Conservation (phyloP, 1,284 basidiomycete genomes). For the Cutaneotrichosporon sp. region DNA sequence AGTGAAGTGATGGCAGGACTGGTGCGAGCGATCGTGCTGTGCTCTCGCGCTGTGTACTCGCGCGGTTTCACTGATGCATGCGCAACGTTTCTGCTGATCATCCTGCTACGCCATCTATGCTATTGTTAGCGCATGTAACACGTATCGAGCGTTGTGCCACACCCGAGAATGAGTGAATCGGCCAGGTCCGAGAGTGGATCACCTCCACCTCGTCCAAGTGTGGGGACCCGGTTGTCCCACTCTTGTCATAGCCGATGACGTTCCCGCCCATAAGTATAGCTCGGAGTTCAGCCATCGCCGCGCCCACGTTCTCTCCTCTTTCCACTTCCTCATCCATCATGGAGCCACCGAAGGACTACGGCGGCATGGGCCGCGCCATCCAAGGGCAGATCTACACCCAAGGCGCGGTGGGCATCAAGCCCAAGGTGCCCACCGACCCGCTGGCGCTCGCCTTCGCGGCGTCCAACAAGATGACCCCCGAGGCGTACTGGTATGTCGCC, state of each 20-base stretch:
- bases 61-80: background rate
- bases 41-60: background rate
- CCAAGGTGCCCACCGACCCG: conserved; percentile 16
- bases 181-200: background rate
- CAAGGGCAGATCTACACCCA: conserved; percentile 19
- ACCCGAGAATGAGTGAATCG: background rate
- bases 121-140: background rate
- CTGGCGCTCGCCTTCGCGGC: conserved; percentile 14
- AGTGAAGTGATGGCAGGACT: background rate
- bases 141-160: background rate
- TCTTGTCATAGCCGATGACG: background rate
- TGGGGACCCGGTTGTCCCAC: background rate
- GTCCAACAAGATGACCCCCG: conserved; percentile 10
- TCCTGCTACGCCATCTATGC: background rate
- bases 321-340: background rate
- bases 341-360: conserved; percentile 5
- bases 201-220: background rate
- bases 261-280: background rate
- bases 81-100: background rate
- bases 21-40: background rate
- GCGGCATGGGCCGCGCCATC: conserved; percentile 12
- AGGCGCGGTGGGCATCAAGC: conserved; percentile 18
- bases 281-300: no score
- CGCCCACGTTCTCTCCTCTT: background rate
- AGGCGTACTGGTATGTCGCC: conserved; percentile 23